Evolutionary conservation across 345 rosid species (phyloP).

Genomic region (Populus nigra): DNA sequence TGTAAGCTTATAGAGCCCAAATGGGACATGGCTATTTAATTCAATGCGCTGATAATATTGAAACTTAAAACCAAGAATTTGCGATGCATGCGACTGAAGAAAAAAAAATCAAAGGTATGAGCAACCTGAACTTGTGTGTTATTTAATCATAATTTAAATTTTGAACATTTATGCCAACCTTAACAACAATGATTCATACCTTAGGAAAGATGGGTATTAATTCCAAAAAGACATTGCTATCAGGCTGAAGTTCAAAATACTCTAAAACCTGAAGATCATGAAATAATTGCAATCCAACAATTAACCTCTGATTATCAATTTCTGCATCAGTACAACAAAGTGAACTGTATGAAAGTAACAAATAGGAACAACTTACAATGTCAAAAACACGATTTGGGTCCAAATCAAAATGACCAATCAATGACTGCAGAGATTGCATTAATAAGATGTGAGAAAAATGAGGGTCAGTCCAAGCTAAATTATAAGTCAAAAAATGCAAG

Average conservation of each 20-base stretch:
- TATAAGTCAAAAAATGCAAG: constrained; percentile 4
- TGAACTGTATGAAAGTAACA: constrained; percentile 10
- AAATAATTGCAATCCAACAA: constrained; percentile 13
- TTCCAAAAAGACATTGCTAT: constrained; percentile 62
- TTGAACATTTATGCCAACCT: constrained; percentile 3
- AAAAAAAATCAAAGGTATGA: constrained; percentile 13
- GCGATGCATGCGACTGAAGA: constrained; percentile 98
- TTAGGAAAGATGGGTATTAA: constrained; percentile 93
- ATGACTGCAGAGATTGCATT: constrained; percentile 60
- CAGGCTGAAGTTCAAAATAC: constrained; percentile 89
- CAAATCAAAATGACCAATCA: constrained; percentile 97
- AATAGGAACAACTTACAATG: constrained; percentile 61
- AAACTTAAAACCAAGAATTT: constrained; percentile 97
- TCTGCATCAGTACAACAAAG: constrained; percentile 16
- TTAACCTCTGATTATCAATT: constrained; percentile 13
- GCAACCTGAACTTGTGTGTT: constrained; percentile 7
- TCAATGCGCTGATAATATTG: constrained; percentile 90
- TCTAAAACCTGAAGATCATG: constrained; percentile 72
- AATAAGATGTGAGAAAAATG: constrained; percentile 22
- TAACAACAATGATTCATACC: constrained; percentile 42
- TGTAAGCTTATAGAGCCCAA: constrained; percentile 87
- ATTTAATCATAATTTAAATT: constrained; percentile 1
- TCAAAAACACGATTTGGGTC: constrained; percentile 99
- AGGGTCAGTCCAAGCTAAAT: constrained; percentile 5
- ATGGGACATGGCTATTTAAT: constrained; percentile 73